Base-by-base conservation (phyloP, 352 stramenopile species). In the Aphanomyces stellatus region DNA sequence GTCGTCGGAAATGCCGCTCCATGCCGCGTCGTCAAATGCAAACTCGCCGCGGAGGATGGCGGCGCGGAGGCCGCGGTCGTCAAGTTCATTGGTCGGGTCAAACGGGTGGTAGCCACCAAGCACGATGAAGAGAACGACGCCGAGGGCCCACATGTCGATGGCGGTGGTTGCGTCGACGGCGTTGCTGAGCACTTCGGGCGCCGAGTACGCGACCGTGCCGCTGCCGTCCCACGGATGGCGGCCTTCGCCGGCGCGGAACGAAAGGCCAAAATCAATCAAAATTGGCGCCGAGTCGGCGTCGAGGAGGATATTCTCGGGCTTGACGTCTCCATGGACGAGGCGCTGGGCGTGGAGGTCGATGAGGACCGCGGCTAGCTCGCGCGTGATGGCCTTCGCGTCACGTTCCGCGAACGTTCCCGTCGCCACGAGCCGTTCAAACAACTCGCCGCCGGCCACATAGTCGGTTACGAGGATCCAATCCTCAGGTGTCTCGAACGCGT, bases 1-100 rank as follows among this genome's bases (percentile, higher is more conserved):
- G 40, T 88, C 81, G 27, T 86, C 73, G 5, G 89, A 98, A 22
- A 99, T 96, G 5, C 83, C 72, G 67, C 98, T 91, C 96, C 96
- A 99, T 63, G 97, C 95, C 2, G 82, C 27, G 30, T 67, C 27
- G 46, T 76, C 62, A 19, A 65, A 49, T 19, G 65, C 35, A 4
- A 73, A 70, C 11, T 68, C 51, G 30, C 76, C 77, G 13, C 61
- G 64, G 4, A 78, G 59, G 55, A 87, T 82, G 6, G 74, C 74
- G 4, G 51, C 49, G 53, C 75, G 69, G 42, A 87, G 56, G 37
- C 80, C 69, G 10, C 71, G 67, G 46, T 87, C 76, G 15, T 74
- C 64, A 2, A 76, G 69, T 40, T 85, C 74, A 49, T 85, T 75
- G n/a, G 62, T 75, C n/a, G 74, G 75, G 61, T 87, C 77, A 63